Evolutionary conservation across 495 filamentous ascomycete genomes (phyloP), one percentile per base, ranked within the genome.

Genomic region (Tetracladium marchalianum): DNA sequence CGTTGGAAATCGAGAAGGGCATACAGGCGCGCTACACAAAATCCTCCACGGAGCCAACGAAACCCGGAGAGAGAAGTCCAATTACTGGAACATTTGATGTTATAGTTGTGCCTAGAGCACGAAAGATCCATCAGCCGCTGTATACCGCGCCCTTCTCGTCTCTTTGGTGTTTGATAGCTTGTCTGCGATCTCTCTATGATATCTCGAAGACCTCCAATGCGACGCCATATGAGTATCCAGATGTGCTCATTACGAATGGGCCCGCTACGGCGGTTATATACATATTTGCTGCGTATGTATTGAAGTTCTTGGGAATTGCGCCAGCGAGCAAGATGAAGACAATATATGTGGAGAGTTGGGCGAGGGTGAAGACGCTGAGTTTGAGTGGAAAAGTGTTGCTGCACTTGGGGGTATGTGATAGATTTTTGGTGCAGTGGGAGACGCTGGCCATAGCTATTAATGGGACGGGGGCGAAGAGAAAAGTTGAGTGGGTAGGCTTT

Each of bases 321-420:
- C 55, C 55, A 6, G 7, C 43, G 17, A 46, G 37, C 35, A 73
- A 71, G 58, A 76, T 90, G 56, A 74, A 80, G 36, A 82, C 75
- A 6, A 71, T 97, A 16, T 97, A 90, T 59, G 73, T 95, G 11
- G 92, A 98, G 73, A 87, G 80, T 22, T 97, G 87, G 82, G 93
- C 92, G 1, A 74, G 90, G 13, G 82, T 92, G 3, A 77, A 68
- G 45, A 79, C 72, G 9, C 59, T 95, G 55, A 96, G 90, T 67
- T 62, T 93, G 41, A 89, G 83, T 44, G 90, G 90, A 6, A 75
- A 73, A 50, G 62, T 96, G 5, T 66, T 96, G 43, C 57, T 80
- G 33, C 62, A 66, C 24, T 42, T 63, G 16, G 55, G 59, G 44
- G 55, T 83, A 37, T 81, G 79, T 39, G 78, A 90, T 65, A 67